These are phyloP conservation scores for Theobroma cacao DNA, from an alignment of 345 rosid species.

Conservation along the genomic window DNA sequence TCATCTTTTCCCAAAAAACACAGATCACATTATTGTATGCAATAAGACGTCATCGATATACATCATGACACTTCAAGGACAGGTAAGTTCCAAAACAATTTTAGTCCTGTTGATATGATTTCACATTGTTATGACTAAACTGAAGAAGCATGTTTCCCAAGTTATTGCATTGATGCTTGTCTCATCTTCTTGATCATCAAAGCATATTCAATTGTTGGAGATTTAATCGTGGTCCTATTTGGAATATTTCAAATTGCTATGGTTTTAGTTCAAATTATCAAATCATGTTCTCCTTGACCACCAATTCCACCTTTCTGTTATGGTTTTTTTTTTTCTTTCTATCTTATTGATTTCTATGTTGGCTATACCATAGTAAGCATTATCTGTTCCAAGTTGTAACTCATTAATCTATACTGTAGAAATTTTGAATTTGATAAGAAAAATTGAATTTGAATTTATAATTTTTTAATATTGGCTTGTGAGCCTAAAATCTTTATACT, in stretches of 20 bases:
- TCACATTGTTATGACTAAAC: background rate
- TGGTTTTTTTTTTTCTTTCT: background rate
- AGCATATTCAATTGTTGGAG: background rate
- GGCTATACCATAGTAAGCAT: background rate
- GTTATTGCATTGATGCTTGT: background rate
- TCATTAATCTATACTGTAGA: background rate
- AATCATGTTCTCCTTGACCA: background rate
- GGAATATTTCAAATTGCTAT: background rate
- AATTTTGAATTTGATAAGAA: background rate
- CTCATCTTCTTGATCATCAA: background rate
- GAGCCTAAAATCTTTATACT: background rate
- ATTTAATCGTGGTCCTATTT: background rate
- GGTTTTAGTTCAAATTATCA: background rate
- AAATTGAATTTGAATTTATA: background rate
- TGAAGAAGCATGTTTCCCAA: background rate
- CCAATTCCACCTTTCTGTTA: too few species aligned
- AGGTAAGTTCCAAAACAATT: conserved; percentile 42
- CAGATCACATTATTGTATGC: conserved; percentile 88
- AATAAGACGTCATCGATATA: conserved; percentile 89
- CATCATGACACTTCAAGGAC: conserved; percentile 98
- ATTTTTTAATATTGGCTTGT: background rate
- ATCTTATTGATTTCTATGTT: background rate
- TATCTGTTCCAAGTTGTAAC: background rate
- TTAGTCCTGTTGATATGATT: background rate
- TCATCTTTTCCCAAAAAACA: conserved; percentile 83